phyloP scores from a whole-genome alignment of 1,284 basidiomycete genomes.

The Irpex rosettiformis region DNA sequence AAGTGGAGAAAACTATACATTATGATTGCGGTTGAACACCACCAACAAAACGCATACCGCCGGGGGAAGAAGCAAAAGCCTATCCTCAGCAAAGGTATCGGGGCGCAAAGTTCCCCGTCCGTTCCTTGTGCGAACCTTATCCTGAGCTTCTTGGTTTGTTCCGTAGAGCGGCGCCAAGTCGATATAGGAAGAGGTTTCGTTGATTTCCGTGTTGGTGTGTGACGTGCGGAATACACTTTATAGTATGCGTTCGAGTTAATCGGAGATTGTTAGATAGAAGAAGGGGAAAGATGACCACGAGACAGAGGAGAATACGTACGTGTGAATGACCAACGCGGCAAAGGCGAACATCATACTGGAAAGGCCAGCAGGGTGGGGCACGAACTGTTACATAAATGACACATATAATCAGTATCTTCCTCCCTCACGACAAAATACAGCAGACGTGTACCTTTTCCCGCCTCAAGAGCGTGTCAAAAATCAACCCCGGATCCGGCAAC shows the following conservation, averaged over 20 bases:
- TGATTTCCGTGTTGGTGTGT: constrained; percentile 63
- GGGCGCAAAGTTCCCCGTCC: constrained; percentile 65
- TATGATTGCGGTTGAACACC: constrained; percentile 83
- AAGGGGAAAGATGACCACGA: neutral
- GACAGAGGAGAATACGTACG: constrained; percentile 32
- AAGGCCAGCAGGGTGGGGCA: constrained; percentile 73
- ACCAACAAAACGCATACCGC: constrained; percentile 70
- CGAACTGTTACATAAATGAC: constrained; percentile 47
- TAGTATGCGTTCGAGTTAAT: neutral
- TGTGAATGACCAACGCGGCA: constrained; percentile 79
- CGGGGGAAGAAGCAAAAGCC: constrained; percentile 80
- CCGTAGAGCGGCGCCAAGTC: constrained; percentile 83
- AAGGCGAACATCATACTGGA: constrained; percentile 80
- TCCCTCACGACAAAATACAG: neutral
- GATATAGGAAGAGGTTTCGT: constrained; percentile 85
- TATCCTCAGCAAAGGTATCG: constrained; percentile 75
- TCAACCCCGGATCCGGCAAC: constrained; percentile 72
- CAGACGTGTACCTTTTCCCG: constrained; percentile 46
- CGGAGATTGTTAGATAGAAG: neutral
- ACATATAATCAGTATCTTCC: constrained; percentile 2
- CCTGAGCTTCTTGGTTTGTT: constrained; percentile 56
- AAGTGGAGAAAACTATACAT: constrained; percentile 46
- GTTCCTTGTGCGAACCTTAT: constrained; percentile 57
- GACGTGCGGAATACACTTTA: constrained; percentile 70
- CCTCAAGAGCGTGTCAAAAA: constrained; percentile 70